Evolutionary conservation across 805 yeast genomes (phyloP).

Genomic region (Metschnikowia reukaufii): DNA sequence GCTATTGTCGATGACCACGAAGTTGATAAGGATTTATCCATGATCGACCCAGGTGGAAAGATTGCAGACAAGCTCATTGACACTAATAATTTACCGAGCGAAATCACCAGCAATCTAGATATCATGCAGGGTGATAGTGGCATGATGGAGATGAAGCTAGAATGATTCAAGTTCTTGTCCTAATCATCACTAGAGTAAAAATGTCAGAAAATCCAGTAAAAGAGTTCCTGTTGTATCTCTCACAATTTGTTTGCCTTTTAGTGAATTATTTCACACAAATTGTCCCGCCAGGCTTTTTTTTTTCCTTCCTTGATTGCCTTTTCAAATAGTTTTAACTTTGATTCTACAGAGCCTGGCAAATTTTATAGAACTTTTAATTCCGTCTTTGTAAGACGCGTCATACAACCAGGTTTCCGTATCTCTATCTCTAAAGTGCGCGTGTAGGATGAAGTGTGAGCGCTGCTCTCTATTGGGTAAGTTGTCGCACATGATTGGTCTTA

Average conservation of each 20-base stretch:
- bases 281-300: too few species aligned
- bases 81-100: slow-evolving; percentile 58
- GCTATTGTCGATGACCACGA: slow-evolving; percentile 39
- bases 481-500: slow-evolving; percentile 11
- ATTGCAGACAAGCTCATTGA: slow-evolving; percentile 50
- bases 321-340: too few species aligned
- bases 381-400: neutral
- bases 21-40: slow-evolving; percentile 39
- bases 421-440: neutral
- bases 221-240: neutral
- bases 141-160: slow-evolving; percentile 35
- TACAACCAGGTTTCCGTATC: too few species aligned
- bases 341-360: too few species aligned
- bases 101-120: slow-evolving; percentile 50
- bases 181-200: neutral
- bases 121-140: slow-evolving; percentile 50
- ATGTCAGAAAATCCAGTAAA: neutral
- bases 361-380: neutral
- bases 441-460: slow-evolving; percentile 2
- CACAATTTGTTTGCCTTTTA: neutral
- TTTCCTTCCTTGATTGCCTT: too few species aligned
- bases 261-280: neutral
- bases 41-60: slow-evolving; percentile 45
- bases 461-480: slow-evolving; percentile 9
- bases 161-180: neutral